phyloP scores from a whole-genome alignment of 2,329 filamentous ascomycete genomes.

The Pseudogymnoascus sp. region DNA sequence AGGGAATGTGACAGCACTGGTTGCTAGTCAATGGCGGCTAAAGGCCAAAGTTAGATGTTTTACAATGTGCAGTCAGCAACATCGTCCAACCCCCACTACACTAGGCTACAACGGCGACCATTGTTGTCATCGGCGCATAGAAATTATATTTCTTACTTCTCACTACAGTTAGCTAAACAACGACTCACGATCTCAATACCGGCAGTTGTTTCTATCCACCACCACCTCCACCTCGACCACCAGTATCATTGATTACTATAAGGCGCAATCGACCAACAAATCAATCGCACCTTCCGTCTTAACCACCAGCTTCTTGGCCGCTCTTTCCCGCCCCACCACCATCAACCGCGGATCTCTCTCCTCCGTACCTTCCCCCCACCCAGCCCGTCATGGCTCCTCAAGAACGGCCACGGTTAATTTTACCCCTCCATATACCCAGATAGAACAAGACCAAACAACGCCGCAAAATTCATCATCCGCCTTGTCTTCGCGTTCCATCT shows the following conservation, averaged over 20 bases:
- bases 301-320: neutral
- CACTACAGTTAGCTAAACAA: neutral
- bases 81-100: neutral
- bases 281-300: neutral
- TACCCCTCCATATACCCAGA: neutral
- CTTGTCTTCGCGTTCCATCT: neutral
- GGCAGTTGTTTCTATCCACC: neutral
- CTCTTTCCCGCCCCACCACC: neutral
- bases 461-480: neutral
- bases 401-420: neutral
- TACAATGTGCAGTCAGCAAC: neutral
- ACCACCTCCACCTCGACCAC: neutral
- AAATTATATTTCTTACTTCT: neutral
- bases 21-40: neutral
- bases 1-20: neutral
- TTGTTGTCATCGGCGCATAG: neutral
- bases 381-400: neutral
- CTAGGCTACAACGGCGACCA: neutral
- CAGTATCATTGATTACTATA: neutral
- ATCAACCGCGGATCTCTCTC: neutral
- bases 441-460: neutral
- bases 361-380: conserved; percentile 1
- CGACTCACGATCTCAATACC: neutral
- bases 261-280: neutral
- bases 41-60: neutral